phyloP scores from a whole-genome alignment of 768 basidiomycete species.

The Suillus subalutaceus region DNA sequence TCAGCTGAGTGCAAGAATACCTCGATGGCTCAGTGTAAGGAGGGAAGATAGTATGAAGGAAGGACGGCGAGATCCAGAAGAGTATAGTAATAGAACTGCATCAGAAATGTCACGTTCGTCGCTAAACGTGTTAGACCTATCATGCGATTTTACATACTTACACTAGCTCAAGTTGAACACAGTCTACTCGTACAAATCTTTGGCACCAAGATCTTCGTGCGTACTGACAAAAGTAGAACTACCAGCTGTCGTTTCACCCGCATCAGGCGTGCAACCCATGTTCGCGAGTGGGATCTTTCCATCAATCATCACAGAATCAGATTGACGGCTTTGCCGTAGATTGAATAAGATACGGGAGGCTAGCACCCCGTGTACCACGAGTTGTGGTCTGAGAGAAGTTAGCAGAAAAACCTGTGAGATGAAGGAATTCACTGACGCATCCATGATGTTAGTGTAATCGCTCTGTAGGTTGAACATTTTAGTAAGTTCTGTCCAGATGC shows the following conservation, averaged over 20 bases:
- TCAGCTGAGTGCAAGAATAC: too few relatives aligned
- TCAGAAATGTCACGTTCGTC: background rate
- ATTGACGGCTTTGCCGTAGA: background rate
- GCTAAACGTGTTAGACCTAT: too few relatives aligned
- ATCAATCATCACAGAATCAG: background rate
- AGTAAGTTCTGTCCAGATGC: background rate
- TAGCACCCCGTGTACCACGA: background rate
- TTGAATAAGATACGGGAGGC: slow-evolving; percentile 12
- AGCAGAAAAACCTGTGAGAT: background rate
- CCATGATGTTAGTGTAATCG: background rate
- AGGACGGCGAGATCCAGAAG: too few relatives aligned
- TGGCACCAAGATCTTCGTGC: too few relatives aligned
- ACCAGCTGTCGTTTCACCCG: background rate
- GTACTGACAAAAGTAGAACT: too few relatives aligned
- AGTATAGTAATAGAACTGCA: background rate
- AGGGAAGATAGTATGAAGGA: too few relatives aligned
- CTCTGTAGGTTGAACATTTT: background rate
- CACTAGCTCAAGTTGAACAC: background rate
- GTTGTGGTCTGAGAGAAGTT: background rate
- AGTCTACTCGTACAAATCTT: too few relatives aligned
- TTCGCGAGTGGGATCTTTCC: background rate
- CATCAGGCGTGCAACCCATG: background rate
- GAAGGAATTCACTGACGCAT: background rate
- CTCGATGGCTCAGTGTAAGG: too few relatives aligned
- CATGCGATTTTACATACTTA: too few relatives aligned